A percentile compares a stretch with the other conserved stretches of the same genome.
Conservation (phyloP, 345 rosid genomes). For the Aethionema arabicum region DNA sequence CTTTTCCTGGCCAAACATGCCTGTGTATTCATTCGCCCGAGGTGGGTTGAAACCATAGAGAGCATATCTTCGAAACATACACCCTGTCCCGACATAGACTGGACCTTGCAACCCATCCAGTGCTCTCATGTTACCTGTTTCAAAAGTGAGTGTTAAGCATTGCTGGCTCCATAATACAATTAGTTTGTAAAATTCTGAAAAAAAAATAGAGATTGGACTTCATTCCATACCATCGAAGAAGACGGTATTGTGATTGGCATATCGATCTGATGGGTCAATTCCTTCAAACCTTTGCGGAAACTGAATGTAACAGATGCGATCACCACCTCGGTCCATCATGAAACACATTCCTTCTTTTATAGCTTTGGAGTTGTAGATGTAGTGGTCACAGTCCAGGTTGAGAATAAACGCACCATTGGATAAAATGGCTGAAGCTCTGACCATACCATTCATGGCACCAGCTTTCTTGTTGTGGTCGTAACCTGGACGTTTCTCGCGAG, state of each 20-base stretch:
- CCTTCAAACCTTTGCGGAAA: slow-evolving; percentile 96
- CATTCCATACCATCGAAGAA: slow-evolving; percentile 63
- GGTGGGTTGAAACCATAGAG: slow-evolving; percentile 94
- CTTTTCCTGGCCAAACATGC: slow-evolving; percentile 67
- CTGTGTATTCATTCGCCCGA: slow-evolving; percentile 72
- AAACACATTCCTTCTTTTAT: slow-evolving; percentile 92
- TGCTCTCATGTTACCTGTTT: slow-evolving; percentile 82
- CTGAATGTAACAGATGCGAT: slow-evolving; percentile 83
- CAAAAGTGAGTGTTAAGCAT: background rate
- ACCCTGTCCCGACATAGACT: slow-evolving; percentile 90
- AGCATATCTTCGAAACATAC: slow-evolving; percentile 90
- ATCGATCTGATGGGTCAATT: slow-evolving; percentile 91
- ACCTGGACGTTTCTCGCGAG: slow-evolving; percentile 84
- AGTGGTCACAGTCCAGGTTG: slow-evolving; percentile 89
- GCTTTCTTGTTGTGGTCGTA: slow-evolving; percentile 92
- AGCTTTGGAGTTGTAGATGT: slow-evolving; percentile 69
- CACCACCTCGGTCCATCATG: slow-evolving; percentile 99
- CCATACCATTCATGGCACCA: slow-evolving; percentile 94
- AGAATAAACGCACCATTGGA: slow-evolving; percentile 89
- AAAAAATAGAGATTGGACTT: too few species aligned
- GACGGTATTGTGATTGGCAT: slow-evolving; percentile 86
- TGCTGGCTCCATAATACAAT: slow-evolving; percentile 8
- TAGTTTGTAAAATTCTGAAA: background rate
- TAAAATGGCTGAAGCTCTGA: slow-evolving; percentile 83
- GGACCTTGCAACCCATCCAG: slow-evolving; percentile 95